These are phyloP conservation scores for Mycena alexandri DNA, from an alignment of 768 basidiomycete genomes.

Conservation along the genomic window DNA sequence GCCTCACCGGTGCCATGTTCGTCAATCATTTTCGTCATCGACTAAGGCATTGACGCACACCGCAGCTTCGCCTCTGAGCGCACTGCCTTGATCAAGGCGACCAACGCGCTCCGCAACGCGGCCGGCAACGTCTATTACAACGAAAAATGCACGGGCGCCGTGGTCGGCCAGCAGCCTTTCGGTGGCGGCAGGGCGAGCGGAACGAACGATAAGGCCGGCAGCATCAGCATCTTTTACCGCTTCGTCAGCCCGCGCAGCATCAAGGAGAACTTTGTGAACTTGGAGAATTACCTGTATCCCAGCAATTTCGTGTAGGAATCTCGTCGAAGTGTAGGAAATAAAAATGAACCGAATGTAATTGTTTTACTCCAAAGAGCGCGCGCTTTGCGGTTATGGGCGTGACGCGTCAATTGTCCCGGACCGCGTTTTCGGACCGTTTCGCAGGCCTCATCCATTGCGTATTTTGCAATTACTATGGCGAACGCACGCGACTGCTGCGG, in stretches of 20 bases:
- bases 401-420: too few relatives aligned
- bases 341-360: slow-evolving; percentile 14
- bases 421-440: too few relatives aligned
- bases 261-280: slow-evolving; percentile 95
- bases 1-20: slow-evolving; percentile 94
- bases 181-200: slow-evolving; percentile 94
- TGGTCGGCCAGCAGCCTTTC: slow-evolving; percentile 98
- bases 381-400: too few relatives aligned
- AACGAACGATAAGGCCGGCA: slow-evolving; percentile 98
- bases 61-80: slow-evolving; percentile 84
- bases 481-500: too few relatives aligned
- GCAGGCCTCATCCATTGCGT: too few relatives aligned
- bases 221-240: slow-evolving; percentile 76
- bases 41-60: slow-evolving; percentile 28
- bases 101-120: slow-evolving; percentile 87
- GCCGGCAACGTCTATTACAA: slow-evolving; percentile 99
- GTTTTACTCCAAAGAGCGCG: too few relatives aligned
- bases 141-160: slow-evolving; percentile 98
- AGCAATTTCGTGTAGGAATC: slow-evolving; percentile 79
- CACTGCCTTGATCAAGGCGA: slow-evolving; percentile 81
- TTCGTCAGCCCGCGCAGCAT: slow-evolving; percentile 92
- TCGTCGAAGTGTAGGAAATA: not conserved
- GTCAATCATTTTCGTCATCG: slow-evolving; percentile 45
- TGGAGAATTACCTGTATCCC: slow-evolving; percentile 87
- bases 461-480: too few relatives aligned